These are phyloP conservation scores for Neofusicoccum kwambonambiense DNA, from an alignment of 2,329 filamentous ascomycete species.

Conservation along the genomic window DNA sequence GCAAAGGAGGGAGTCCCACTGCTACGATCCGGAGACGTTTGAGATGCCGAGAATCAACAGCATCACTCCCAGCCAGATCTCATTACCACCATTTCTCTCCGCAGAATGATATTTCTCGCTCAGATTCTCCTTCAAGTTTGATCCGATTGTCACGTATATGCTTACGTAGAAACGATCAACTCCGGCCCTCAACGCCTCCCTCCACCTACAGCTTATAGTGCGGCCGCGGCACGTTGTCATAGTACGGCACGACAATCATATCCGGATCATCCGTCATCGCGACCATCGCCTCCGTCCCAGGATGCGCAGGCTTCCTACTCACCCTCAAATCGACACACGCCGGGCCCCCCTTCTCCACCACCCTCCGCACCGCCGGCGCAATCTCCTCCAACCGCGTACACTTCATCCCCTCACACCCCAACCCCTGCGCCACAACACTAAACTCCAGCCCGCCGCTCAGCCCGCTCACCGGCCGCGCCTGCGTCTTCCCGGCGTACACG, in stretches of 20 bases:
- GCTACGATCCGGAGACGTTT: no score
- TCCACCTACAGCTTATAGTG: slow-evolving; percentile 22
- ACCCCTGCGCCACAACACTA: slow-evolving; percentile 43
- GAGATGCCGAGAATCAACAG: no score
- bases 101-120: not conserved
- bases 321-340: slow-evolving; percentile 45
- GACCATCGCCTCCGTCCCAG: slow-evolving; percentile 43
- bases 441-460: slow-evolving; percentile 37
- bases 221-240: slow-evolving; percentile 46
- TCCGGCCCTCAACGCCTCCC: not conserved
- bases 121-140: no score
- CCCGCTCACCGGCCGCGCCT: slow-evolving; percentile 31
- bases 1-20: no score
- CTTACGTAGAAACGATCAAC: not conserved
- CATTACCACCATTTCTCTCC: no score
- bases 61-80: no score
- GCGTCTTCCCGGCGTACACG: slow-evolving; percentile 37
- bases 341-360: slow-evolving; percentile 31
- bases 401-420: slow-evolving; percentile 30
- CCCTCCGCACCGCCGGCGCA: slow-evolving; percentile 30
- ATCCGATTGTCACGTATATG: no score
- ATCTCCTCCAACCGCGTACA: slow-evolving; percentile 25
- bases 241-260: slow-evolving; percentile 50
- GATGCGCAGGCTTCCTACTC: slow-evolving; percentile 36
- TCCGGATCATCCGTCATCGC: slow-evolving; percentile 42